Base-by-base conservation (phyloP, 495 filamentous ascomycete species). In the Immersiella caudata region DNA sequence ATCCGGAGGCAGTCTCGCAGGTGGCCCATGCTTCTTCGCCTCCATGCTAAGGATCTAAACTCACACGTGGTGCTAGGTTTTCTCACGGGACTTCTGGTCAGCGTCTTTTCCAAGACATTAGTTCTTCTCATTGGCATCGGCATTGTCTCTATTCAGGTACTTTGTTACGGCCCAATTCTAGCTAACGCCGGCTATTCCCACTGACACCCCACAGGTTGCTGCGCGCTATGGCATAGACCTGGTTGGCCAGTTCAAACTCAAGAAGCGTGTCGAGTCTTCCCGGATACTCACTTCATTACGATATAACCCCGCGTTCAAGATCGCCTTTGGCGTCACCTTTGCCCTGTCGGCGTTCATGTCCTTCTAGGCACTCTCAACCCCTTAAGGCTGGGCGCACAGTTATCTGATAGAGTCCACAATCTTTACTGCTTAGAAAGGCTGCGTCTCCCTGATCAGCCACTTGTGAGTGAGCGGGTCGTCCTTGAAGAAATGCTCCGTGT, bases 391-490 rank as follows among this genome's bases (percentile, higher is more conserved):
- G 20, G 14, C 46, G 12, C 11, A 54, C 33, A 54, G 46, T 20
- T 52, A 26, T 55, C 20, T 18, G 22, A 29, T 24, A 49, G 1
- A 50, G 7, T n/a, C 55, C 25, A 67, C 25, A 33, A 0, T 33
- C 5, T 9, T n/a, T 35, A n/a, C 60, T 25, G 6, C 36, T 55
- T 70, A 82, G 60, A 85, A 83, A 9, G 82, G 79, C 71, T 85
- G 80, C 24, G 92, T 95, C 83, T 99, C 95, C 67, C 93, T 86
- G 79, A 93, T 81, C 72, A 99, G 79, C 95, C 95, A 99, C 59
- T 83, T 86, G 73, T 83, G 81, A 2, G 91, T 88, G 69, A 89
- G 72, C 62, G 86, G 80, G 71, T 91, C 91, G 1, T 86, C 79
- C 73, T 91, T 81, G 70, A 98, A 97, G 78, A 85, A 95, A n/a